phyloP scores from a whole-genome alignment of 192 early-diverging fungal genomes.

The Mortierella alpina region DNA sequence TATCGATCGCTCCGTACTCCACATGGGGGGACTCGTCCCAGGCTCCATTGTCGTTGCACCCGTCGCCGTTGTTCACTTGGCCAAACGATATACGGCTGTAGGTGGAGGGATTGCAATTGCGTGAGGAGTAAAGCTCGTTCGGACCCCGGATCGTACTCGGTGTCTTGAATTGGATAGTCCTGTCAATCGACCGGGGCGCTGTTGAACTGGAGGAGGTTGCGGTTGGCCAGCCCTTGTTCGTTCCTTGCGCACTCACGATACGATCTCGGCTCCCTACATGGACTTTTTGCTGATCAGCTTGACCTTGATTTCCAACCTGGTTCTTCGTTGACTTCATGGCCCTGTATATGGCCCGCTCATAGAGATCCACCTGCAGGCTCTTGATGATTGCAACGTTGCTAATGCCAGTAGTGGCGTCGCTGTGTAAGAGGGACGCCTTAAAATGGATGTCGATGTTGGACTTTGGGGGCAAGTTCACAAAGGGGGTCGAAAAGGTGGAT shows the following conservation, averaged over 20 bases:
- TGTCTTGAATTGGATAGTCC: slow-evolving; percentile 2
- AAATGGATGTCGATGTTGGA: slow-evolving; percentile 6
- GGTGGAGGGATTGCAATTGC: slow-evolving; percentile 27
- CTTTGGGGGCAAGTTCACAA: slow-evolving; percentile 6
- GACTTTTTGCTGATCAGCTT: background rate
- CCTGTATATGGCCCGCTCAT: slow-evolving; percentile 14
- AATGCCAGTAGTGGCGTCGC: background rate
- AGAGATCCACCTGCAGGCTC: slow-evolving; percentile 8
- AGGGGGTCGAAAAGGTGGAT: slow-evolving; percentile 7
- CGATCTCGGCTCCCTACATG: slow-evolving; percentile 18
- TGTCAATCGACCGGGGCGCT: background rate
- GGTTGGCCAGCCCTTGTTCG: slow-evolving; percentile 2
- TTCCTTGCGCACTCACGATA: slow-evolving; percentile 2
- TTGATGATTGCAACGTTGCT: background rate
- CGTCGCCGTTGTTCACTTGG: background rate
- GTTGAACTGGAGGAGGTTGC: background rate
- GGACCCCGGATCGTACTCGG: slow-evolving; percentile 10
- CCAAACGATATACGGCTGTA: background rate
- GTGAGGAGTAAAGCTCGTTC: slow-evolving; percentile 7
- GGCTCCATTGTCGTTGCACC: background rate
- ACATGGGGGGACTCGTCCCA: background rate
- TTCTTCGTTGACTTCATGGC: background rate
- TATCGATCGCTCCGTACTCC: slow-evolving; percentile 7
- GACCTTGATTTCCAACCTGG: background rate
- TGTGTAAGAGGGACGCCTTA: background rate